These are phyloP conservation scores for Neopestalotiopsis sp. DNA, from an alignment of 2,329 filamentous ascomycete species.

Conservation along the genomic window DNA sequence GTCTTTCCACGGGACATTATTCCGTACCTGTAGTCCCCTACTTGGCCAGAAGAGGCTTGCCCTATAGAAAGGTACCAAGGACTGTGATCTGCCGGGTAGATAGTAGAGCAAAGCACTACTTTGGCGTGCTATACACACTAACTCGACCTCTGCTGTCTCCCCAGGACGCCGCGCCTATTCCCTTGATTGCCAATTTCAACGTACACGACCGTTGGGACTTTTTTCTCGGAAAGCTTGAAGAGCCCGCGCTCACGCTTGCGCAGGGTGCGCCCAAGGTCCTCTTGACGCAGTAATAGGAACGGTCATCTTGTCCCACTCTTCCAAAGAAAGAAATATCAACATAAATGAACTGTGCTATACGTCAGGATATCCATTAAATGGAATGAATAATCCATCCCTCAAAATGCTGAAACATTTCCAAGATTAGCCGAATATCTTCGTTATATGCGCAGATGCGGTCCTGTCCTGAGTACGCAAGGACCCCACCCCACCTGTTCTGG, in stretches of 20 bases:
- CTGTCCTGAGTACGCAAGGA: background rate
- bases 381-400: slow-evolving; percentile 9
- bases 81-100: background rate
- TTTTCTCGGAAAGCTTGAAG: background rate
- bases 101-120: background rate
- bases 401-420: slow-evolving; percentile 25
- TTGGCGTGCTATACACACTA: background rate
- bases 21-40: background rate
- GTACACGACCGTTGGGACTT: background rate
- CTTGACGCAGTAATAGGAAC: background rate
- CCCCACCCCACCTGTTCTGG: background rate
- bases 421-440: slow-evolving; percentile 22
- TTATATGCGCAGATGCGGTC: slow-evolving; percentile 6
- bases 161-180: background rate
- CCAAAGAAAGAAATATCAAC: background rate
- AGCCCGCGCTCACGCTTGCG: background rate
- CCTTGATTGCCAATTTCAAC: slow-evolving; percentile 1
- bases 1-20: background rate
- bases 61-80: background rate
- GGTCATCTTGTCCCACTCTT: background rate
- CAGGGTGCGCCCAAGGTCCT: too few relatives aligned
- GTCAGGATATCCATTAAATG: background rate
- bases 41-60: background rate
- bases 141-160: background rate
- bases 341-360: background rate